Base-by-base conservation (phyloP, 257 asterid genomes). In the Marsdenia floribunda region DNA sequence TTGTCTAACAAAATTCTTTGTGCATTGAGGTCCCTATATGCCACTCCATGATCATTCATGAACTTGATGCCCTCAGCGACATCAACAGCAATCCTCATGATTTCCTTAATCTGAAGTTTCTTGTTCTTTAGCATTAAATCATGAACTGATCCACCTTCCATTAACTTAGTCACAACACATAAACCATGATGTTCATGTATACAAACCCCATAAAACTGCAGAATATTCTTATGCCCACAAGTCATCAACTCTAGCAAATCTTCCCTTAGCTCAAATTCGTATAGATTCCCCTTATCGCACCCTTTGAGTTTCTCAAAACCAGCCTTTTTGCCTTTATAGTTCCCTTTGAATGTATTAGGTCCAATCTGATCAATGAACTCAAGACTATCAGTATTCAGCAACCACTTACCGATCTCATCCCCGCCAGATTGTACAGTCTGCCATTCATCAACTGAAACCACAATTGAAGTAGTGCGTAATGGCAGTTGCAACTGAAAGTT, bases 241-340 rank as follows among this genome's bases (percentile, higher is more conserved):
- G 96, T 89, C 99, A 95, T 95, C 84, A 95, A 73, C 89, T 88
- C 98, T 86, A 95, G 76, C 79, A 92, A 79, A 83, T 90, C 90
- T 70, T 82, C 84, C 83, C 91, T 86, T 24, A 92, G 80, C 87
- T 87, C 97, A 75, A 95, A 92, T 69, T 92, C 96, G 33, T 89
- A 95, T 16, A 96, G 88, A 80, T 85, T 89, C 70, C 99, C 99
- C 76, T 92, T 92, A 74, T 94, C 99, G 83, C 99, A 95, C 60
- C 98, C 98, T 79, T 86, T 90, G 79, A 95, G 91, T 89, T 90
- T 95, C 87, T 95, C 97, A 68, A 95, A 78, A 75, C 89, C 86
- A 40, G 90, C 96, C 58, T 79, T 90, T 73, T 84, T 92, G 19
- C 99, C 98, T 84, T 80, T 92, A 49, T 86, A 89, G 54, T 79